Evolutionary conservation across 441 rosid genomes (phyloP), one percentile per base, ranked within the genome.

Genomic region (Daphne laureola): DNA sequence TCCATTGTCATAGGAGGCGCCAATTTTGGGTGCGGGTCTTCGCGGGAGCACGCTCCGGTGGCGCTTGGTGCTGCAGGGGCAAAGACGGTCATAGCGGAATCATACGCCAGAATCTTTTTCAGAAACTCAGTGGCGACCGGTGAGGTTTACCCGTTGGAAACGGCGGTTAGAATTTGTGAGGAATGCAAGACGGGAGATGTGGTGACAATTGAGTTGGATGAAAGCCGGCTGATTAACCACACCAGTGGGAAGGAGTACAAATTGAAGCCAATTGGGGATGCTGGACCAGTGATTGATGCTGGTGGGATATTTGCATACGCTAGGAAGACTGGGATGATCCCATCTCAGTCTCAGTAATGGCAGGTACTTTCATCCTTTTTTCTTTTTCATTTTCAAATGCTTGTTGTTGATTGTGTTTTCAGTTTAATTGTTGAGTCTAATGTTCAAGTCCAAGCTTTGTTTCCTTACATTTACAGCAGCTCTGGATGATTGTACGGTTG

Each of bases 231-330:
- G 81, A 86, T 82, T 12, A 91, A 91, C 66, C 96, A 86, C 61
- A 78, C 87, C 4, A 82, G 85, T 1, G 95, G 91, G 7, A 91
- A 86, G 66, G 86, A 86, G 67, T 91, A 84, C 31, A 75, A 75
- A 67, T 45, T 91, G 67, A 88, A 86, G 76, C 77, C 96, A 0
- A 88, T 86, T 51, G 96, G 98, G 12, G 96, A 88, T 43, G 91
- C 90, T 0, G 98, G 96, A 3, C 98, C 98, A 0, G 98, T 91
- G 4, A 82, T 87, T 31, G 89, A 86, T 15, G 98, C 95, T 2
- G 98, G 98, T 1, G 98, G 96, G 26, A 86, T 91, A n/a, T 88
- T 91, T 25, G 93, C 96, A 0, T 88, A 86, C 48, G 98, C 98
- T 1, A 77, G 95, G 65, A 74, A 72, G 53, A 70, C 93, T 0